Evolutionary conservation across 108 stramenopile species (phyloP), one percentile per base, ranked within the genome.

Genomic region (Skeletonema menzelii): DNA sequence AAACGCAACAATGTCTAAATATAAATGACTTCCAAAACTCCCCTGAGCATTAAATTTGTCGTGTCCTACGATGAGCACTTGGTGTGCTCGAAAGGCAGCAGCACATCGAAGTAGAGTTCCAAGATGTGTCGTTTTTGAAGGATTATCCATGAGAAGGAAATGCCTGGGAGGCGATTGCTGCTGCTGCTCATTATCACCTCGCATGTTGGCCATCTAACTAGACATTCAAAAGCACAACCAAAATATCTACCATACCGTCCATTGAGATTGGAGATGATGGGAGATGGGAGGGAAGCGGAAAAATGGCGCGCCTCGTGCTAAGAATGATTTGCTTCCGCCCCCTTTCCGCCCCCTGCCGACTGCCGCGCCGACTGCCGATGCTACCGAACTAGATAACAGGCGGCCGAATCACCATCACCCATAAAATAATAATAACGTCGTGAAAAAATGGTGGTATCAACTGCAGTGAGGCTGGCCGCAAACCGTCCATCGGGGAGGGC

Each of bases 41-140:
- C 94, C 94, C 46, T 82, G 80, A 27, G 85, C 79, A 35, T 74
- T 80, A 61, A 83, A 79, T 37, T 84, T 85, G 59, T 85, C 87
- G 67, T 77, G 87, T 32, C 94, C 91, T 8, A 93, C 89, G 8
- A 83, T 73, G 49, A 91, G 65, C 3, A 95, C 81, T 44, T 82
- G 82, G 42, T 76, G 57, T 24, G 82, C 85, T n/a, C 80, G 82
- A 69, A 90, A 95, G n/a, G 91, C 91, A 3, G 86, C 85, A 31
- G 89, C 88, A 70, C 94, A 93, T 47, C 91, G 87, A 19, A 93
- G 65, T 24, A 91, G 59, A 4, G 94, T 89, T 20, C 94, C 94
- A 57, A 89, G 84, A 70, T 91, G 92, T 38, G 75, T 93, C 13
- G 77, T 62, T 80, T 92, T 95, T 28, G 64, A 53, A 2, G 94